These are phyloP conservation scores for Bothriochloa decipiens DNA, from an alignment of 176 grass and related monocot species.

Conservation along the genomic window DNA sequence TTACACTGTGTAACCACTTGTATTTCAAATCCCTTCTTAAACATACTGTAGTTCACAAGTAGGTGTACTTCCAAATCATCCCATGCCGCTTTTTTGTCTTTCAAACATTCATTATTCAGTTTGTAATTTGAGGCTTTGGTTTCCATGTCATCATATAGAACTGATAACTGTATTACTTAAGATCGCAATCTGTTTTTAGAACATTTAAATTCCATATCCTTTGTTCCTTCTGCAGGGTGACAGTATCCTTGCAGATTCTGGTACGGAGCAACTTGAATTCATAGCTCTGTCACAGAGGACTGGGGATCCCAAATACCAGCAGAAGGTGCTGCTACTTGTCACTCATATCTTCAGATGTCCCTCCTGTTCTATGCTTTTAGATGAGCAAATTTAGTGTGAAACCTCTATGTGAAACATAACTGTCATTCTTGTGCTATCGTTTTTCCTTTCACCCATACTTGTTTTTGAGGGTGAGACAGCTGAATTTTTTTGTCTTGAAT, in stretches of 20 bases:
- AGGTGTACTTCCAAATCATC: constrained; percentile 7
- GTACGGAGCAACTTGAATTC: constrained; percentile 95
- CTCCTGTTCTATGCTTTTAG: constrained; percentile 37
- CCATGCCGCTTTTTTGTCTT: background rate
- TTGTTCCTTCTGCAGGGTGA: constrained; percentile 66
- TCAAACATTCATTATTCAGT: background rate
- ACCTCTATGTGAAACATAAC: constrained; percentile 19
- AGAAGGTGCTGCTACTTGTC: constrained; percentile 65
- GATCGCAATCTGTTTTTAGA: constrained; percentile 6
- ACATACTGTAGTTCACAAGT: constrained; percentile 27
- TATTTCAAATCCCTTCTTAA: constrained; percentile 15
- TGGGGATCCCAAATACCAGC: constrained; percentile 84
- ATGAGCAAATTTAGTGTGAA: constrained; percentile 14
- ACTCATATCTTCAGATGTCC: constrained; percentile 30
- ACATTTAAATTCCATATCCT: background rate
- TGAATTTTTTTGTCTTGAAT: constrained; percentile 12
- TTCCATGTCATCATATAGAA: constrained; percentile 18
- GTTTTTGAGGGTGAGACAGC: background rate
- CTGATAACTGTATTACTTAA: background rate
- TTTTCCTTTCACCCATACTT: background rate
- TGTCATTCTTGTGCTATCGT: background rate
- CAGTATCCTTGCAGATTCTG: constrained; percentile 97
- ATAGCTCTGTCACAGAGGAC: constrained; percentile 98
- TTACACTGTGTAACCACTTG: background rate
- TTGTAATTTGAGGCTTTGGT: constrained; percentile 5